Evolutionary conservation across 345 rosid genomes (phyloP).

Genomic region (Sisymbrium altissimum): DNA sequence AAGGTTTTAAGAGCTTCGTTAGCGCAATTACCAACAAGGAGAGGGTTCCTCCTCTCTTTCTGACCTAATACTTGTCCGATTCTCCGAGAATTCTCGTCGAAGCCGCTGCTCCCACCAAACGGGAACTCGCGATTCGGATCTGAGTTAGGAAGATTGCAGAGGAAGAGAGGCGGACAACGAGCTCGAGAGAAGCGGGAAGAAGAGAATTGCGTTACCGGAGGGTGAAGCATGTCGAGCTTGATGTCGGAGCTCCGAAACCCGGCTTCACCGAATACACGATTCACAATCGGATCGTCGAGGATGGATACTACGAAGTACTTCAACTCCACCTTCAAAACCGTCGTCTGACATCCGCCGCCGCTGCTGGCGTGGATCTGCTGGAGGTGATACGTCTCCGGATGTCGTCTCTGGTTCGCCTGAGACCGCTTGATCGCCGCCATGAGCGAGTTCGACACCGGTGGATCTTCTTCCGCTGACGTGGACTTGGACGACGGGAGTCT

Average conservation of each 20-base stretch:
- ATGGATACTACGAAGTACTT: constrained; percentile 53
- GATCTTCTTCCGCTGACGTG: constrained; percentile 32
- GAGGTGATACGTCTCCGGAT: constrained; percentile 72
- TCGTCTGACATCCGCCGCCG: constrained; percentile 18
- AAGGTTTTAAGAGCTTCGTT: constrained; percentile 46
- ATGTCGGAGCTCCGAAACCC: constrained; percentile 63
- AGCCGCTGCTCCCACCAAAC: constrained; percentile 26
- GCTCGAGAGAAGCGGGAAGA: constrained; percentile 31
- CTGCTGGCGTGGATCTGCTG: constrained; percentile 48
- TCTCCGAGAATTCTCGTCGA: constrained; percentile 45
- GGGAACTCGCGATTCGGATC: constrained; percentile 34
- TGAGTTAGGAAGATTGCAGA: constrained; percentile 44
- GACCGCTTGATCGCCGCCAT: constrained; percentile 94
- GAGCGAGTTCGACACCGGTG: constrained; percentile 70
- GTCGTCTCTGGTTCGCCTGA: constrained; percentile 80
- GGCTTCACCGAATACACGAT: constrained; percentile 56
- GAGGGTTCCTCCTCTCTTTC: constrained; percentile 38
- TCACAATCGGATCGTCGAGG: constrained; percentile 69
- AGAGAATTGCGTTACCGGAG: constrained; percentile 40
- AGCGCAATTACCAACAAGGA: constrained; percentile 56
- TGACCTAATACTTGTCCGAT: constrained; percentile 40
- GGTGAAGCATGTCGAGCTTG: constrained; percentile 54
- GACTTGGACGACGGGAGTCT: constrained; percentile 43
- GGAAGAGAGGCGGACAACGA: constrained; percentile 46
- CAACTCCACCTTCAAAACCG: constrained; percentile 55